Base-by-base conservation (phyloP, 495 filamentous ascomycete species). In the Thermochaetoides thermophila region DNA sequence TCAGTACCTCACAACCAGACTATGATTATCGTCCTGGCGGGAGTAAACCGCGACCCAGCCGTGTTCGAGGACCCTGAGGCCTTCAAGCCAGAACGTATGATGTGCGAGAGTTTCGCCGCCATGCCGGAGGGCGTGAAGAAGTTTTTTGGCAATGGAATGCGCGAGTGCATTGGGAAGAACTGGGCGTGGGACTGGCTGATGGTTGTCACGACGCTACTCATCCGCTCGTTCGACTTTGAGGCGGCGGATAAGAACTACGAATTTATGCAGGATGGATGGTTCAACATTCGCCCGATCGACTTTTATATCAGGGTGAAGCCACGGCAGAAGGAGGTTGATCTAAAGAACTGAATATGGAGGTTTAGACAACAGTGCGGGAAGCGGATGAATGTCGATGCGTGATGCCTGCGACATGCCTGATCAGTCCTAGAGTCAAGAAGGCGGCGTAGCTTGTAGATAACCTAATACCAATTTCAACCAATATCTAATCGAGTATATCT, bases 1-100 rank as follows among this genome's bases (percentile, higher is more conserved):
- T 52, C 69, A 30, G 55, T 85, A 21, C 53, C 69, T 2, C 60
- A 72, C 39, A 63, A 69, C 35, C 70, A 76, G 42, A 45, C 66
- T 9, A 64, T 84, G 40, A 71, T 77, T 41, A 48, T 71, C n/a
- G 46, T 80, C 7, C 48, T 80, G 2, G 48, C 60, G 4, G 68
- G 68, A 16, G 60, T 78, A 27, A 78, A 84, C 32, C 62, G 64
- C n/a, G 79, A 84, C 40, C 76, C 77, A 7, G 49, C 62, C 14
- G 69, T 82, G 1, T 84, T 77, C 15, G 55, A 69, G 0, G 68
- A 77, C 29, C 73, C 71, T 1, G 52, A 70, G 3, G 63, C 64
- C n/a, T 82, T 79, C 57, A 55, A 46, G 22, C 77, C 76, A 0
- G 75, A 79, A 53, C 56, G 76, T 7, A 79, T 80, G 74, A 50